Percentiles rank a stretch among this genome's conserved stretches.
Evolutionary conservation across 768 basidiomycete species (phyloP).

Genomic region (Mycena albidolilacea): DNA sequence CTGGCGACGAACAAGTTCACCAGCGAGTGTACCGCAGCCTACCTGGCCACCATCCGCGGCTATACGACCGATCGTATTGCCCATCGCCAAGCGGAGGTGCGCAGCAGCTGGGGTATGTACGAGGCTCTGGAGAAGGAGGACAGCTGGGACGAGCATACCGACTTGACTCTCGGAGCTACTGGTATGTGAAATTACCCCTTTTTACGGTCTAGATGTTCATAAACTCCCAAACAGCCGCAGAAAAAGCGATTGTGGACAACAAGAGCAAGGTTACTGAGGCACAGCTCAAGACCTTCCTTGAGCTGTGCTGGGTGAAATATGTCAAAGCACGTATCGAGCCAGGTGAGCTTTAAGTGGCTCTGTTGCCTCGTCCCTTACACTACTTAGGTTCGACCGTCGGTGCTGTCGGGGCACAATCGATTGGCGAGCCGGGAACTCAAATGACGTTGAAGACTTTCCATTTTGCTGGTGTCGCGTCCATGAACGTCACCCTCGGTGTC

Average conservation of each 20-base stretch:
- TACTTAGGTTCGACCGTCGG: constrained; percentile 94
- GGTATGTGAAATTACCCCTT: constrained; percentile 57
- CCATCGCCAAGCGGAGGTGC: constrained; percentile 72
- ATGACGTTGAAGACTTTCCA: constrained; percentile 99
- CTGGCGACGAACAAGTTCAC: constrained; percentile 71
- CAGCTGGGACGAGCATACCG: constrained; percentile 85
- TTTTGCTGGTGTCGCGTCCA: constrained; percentile 99
- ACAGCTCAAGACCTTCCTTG: constrained; percentile 85
- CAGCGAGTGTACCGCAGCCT: constrained; percentile 80
- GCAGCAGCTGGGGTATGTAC: constrained; percentile 85
- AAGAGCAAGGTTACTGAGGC: constrained; percentile 88
- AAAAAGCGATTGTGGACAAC: constrained; percentile 88
- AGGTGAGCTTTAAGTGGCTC: constrained; percentile 57
- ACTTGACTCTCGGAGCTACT: constrained; percentile 82
- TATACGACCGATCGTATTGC: constrained; percentile 83
- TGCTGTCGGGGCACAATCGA: constrained; percentile 98
- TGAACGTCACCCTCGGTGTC: constrained; percentile 99
- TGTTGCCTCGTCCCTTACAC: background rate
- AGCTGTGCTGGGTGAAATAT: constrained; percentile 93
- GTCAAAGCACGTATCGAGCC: constrained; percentile 98
- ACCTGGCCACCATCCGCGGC: constrained; percentile 74
- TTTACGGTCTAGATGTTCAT: constrained; percentile 24
- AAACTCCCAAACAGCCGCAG: constrained; percentile 61
- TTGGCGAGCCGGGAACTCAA: constrained; percentile 99
- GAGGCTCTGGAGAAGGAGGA: constrained; percentile 81